These are phyloP conservation scores for Monosporascus sp. DNA, from an alignment of 2,329 filamentous ascomycete genomes.

Conservation along the genomic window DNA sequence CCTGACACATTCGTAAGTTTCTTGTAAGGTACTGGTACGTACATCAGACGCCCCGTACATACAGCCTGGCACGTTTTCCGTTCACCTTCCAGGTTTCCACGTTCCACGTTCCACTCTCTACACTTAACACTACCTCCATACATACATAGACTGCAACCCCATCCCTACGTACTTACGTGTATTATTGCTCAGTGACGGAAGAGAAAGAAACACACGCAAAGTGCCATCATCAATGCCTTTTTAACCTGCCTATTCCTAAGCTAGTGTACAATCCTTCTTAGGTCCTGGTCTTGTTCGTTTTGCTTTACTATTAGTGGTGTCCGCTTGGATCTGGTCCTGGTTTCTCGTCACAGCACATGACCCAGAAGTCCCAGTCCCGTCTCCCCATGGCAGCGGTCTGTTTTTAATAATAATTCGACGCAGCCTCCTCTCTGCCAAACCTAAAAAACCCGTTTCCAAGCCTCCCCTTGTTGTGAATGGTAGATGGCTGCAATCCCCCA, in stretches of 20 bases:
- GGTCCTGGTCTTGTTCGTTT: neutral
- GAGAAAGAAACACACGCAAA: neutral
- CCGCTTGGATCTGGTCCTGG: neutral
- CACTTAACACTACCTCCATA: neutral
- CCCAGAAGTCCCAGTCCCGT: neutral
- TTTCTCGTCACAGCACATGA: neutral
- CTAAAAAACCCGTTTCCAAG: neutral
- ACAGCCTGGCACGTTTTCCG: neutral
- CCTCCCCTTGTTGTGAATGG: neutral
- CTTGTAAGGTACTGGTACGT: neutral
- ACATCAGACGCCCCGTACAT: neutral
- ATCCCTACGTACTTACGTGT: neutral
- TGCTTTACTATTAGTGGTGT: neutral
- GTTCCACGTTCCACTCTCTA: neutral
- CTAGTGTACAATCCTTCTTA: neutral
- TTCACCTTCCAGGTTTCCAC: neutral
- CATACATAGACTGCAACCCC: neutral
- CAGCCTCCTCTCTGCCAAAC: neutral
- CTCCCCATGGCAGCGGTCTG: neutral
- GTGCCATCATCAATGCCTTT: neutral
- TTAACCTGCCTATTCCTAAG: slow-evolving; percentile 1
- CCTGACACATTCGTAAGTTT: neutral
- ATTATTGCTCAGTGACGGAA: neutral
- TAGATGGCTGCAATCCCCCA: neutral
- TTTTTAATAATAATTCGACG: neutral